Percentiles rank a stretch among this genome's conserved stretches.
Evolutionary conservation across 2,329 filamentous ascomycete genomes (phyloP).

Genomic region (Penicillium fuscoglaucum): DNA sequence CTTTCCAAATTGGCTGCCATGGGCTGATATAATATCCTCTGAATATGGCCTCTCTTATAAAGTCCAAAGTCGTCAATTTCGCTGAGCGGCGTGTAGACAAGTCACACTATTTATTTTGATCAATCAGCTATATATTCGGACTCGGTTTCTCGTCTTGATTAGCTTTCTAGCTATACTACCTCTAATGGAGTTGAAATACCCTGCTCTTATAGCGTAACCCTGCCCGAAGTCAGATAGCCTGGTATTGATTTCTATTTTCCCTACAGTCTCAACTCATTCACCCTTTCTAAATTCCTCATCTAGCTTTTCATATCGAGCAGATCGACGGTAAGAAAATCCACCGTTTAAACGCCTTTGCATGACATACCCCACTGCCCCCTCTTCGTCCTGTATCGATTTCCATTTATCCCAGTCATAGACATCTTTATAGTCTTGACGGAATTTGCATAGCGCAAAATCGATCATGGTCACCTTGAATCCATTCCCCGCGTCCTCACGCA

Average conservation of each 20-base stretch:
- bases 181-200: too few species aligned
- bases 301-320: not conserved
- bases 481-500: not conserved
- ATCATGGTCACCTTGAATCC: constrained; percentile 8
- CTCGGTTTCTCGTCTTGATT: too few species aligned
- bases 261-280: not conserved
- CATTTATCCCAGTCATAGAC: not conserved
- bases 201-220: too few species aligned
- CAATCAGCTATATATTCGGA: too few species aligned
- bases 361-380: not conserved
- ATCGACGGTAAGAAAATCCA: not conserved
- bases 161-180: too few species aligned
- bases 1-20: too few species aligned
- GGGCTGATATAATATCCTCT: too few species aligned
- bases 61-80: too few species aligned
- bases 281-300: not conserved
- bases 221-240: not conserved
- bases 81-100: too few species aligned
- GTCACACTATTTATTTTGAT: too few species aligned
- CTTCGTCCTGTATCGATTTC: not conserved
- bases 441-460: constrained; percentile 12
- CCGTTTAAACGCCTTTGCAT: not conserved
- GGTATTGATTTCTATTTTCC: not conserved
- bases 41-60: too few species aligned
- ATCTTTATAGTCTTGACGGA: not conserved